Evolutionary conservation across 2,329 filamentous ascomycete genomes (phyloP).

Genomic region (Davidsoniella virescens): DNA sequence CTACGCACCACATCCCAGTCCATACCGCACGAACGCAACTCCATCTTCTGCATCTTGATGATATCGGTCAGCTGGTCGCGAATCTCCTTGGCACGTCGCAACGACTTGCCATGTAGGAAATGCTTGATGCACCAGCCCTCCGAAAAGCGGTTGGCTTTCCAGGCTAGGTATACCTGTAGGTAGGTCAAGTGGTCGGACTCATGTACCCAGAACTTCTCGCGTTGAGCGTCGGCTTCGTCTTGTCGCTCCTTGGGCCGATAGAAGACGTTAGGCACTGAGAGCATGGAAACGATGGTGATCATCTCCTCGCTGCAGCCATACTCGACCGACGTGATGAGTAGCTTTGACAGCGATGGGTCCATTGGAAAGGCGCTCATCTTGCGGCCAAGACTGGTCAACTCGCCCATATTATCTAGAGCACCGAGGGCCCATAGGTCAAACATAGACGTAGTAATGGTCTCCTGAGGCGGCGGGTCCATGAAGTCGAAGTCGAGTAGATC

Average conservation of each 20-base stretch:
- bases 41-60: slow-evolving; percentile 82
- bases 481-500: slow-evolving; percentile 95
- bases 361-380: slow-evolving; percentile 98
- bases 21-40: slow-evolving; percentile 72
- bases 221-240: slow-evolving; percentile 86
- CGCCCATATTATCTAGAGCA: slow-evolving; percentile 82
- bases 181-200: slow-evolving; percentile 95
- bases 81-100: slow-evolving; percentile 84
- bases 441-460: slow-evolving; percentile 90
- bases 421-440: slow-evolving; percentile 96
- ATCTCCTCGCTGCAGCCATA: slow-evolving; percentile 95
- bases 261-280: slow-evolving; percentile 91
- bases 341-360: slow-evolving; percentile 89
- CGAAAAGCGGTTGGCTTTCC: slow-evolving; percentile 77
- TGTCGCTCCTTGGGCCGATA: slow-evolving; percentile 93
- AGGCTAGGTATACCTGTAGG: slow-evolving; percentile 88
- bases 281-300: slow-evolving; percentile 95
- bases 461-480: slow-evolving; percentile 96
- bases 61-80: slow-evolving; percentile 87
- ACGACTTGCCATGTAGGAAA: slow-evolving; percentile 87
- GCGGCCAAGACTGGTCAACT: slow-evolving; percentile 69
- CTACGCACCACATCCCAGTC: slow-evolving; percentile 94
- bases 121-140: slow-evolving; percentile 89
- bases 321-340: slow-evolving; percentile 78
- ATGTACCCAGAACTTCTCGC: slow-evolving; percentile 96